Conservation (phyloP, 768 basidiomycete species). For the Rhizopogon sp. region DNA sequence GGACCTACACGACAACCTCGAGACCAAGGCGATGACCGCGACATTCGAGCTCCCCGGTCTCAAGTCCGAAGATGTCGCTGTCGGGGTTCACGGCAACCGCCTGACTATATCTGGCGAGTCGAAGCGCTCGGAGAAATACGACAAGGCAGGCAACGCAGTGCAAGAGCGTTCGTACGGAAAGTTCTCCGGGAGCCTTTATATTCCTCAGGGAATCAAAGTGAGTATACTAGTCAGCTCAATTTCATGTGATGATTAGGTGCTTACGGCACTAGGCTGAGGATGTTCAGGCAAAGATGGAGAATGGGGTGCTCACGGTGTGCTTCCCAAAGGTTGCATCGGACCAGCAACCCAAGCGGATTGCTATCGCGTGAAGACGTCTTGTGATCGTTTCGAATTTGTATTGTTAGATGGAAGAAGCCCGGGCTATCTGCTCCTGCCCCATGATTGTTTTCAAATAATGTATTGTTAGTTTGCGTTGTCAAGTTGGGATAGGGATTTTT, state of each 20-base stretch:
- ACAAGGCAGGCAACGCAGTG: conserved; percentile 30
- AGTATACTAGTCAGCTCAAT: neutral
- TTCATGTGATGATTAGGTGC: neutral
- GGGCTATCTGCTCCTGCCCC: too few relatives aligned
- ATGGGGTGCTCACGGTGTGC: conserved; percentile 44
- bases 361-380: conserved; percentile 14
- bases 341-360: conserved; percentile 40
- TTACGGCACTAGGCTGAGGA: conserved; percentile 19
- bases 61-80: conserved; percentile 43
- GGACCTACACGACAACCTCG: conserved; percentile 48
- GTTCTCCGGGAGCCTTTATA: conserved; percentile 41
- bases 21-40: conserved; percentile 46
- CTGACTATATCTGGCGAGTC: conserved; percentile 50
- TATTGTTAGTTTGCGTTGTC: neutral
- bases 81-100: conserved; percentile 45
- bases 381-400: neutral
- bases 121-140: conserved; percentile 26
- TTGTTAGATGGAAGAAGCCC: neutral
- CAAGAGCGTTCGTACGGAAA: conserved; percentile 43
- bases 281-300: conserved; percentile 41
- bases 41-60: conserved; percentile 56
- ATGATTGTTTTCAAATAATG: neutral
- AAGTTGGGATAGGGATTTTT: too few relatives aligned
- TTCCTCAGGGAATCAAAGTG: conserved; percentile 47
- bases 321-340: conserved; percentile 45